phyloP scores from a whole-genome alignment of 306 rosid species.

The Geum urbanum region DNA sequence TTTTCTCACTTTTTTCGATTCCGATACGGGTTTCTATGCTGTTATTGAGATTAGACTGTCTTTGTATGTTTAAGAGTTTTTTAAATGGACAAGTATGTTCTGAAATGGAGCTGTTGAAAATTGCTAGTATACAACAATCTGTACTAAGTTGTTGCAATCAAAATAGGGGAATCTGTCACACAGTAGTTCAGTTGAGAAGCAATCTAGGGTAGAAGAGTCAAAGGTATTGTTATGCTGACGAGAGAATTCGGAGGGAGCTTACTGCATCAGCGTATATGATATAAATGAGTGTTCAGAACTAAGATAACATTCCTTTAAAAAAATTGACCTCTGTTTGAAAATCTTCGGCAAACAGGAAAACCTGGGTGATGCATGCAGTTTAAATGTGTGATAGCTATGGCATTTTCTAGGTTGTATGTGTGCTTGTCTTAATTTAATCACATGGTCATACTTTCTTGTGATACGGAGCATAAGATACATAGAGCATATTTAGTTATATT shows the following conservation, averaged over 20 bases:
- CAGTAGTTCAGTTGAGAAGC: neutral
- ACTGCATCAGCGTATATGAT: neutral
- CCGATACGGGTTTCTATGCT: neutral
- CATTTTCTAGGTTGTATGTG: neutral
- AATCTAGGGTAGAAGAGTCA: neutral
- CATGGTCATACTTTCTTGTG: neutral
- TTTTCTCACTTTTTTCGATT: neutral
- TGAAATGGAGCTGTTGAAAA: neutral
- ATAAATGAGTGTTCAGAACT: neutral
- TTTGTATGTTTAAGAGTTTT: too few relatives aligned
- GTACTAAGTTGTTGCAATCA: neutral
- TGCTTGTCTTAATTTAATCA: neutral
- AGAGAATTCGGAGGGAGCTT: neutral
- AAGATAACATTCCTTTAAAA: neutral
- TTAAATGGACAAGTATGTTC: neutral
- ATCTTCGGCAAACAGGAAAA: neutral
- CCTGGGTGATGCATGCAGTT: neutral
- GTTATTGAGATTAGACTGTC: neutral
- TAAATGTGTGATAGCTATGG: neutral
- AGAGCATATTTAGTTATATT: conserved; percentile 17
- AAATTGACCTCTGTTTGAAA: neutral
- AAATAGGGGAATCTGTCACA: neutral
- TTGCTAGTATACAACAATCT: neutral
- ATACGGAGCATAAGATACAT: neutral
- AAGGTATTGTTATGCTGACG: too few relatives aligned